A percentile compares a stretch with the other conserved stretches of the same genome.
Evolutionary conservation across 768 basidiomycete species (phyloP).

Genomic region (Piloderma croceum): DNA sequence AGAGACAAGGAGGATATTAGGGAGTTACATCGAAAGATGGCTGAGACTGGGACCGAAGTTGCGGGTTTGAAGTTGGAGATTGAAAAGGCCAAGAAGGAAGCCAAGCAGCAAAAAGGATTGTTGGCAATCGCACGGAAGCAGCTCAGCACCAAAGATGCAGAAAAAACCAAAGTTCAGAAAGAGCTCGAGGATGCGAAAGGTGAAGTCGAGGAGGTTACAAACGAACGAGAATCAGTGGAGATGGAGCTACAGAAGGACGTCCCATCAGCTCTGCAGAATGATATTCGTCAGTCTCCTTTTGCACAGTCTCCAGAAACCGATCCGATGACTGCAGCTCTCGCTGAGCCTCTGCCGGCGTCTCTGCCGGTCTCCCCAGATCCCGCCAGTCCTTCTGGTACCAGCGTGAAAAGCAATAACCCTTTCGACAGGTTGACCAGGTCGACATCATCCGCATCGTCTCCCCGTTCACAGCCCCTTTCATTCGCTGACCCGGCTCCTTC

Average conservation of each 20-base stretch:
- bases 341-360: slow-evolving; percentile 55
- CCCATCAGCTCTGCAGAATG: slow-evolving; percentile 13
- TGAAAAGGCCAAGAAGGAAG: slow-evolving; percentile 89
- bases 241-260: slow-evolving; percentile 37
- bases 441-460: slow-evolving; percentile 33
- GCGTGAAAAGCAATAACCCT: slow-evolving; percentile 81
- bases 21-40: slow-evolving; percentile 78
- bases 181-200: slow-evolving; percentile 64
- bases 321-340: slow-evolving; percentile 54
- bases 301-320: slow-evolving; percentile 37
- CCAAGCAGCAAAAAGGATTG: slow-evolving; percentile 92
- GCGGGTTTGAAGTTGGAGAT: slow-evolving; percentile 64
- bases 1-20: slow-evolving; percentile 94
- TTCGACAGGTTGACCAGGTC: slow-evolving; percentile 69
- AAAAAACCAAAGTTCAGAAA: slow-evolving; percentile 61
- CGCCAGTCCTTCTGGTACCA: slow-evolving; percentile 43
- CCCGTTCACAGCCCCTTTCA: slow-evolving; percentile 59
- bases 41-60: slow-evolving; percentile 70
- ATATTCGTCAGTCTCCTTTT: too few relatives aligned
- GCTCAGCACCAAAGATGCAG: slow-evolving; percentile 74
- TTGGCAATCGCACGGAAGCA: slow-evolving; percentile 95
- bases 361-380: slow-evolving; percentile 60
- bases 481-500: slow-evolving; percentile 40
- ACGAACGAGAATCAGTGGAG: slow-evolving; percentile 55
- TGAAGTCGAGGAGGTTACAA: slow-evolving; percentile 45